These are phyloP conservation scores for Melastoma candidum DNA, from an alignment of 441 rosid genomes.

Conservation along the genomic window DNA sequence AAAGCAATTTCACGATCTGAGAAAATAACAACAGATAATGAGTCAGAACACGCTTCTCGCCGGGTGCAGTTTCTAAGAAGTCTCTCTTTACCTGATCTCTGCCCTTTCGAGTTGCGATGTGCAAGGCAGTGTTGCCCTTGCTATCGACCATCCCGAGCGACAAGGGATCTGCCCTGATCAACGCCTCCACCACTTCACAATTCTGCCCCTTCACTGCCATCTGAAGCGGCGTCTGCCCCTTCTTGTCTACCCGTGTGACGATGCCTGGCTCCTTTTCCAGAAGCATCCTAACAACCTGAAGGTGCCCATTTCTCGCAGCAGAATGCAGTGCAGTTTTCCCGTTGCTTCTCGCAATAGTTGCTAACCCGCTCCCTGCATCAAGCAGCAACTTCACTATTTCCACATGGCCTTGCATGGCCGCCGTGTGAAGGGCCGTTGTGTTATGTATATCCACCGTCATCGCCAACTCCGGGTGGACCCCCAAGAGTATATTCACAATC, in stretches of 20 bases:
- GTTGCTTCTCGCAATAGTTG: slow-evolving; percentile 71
- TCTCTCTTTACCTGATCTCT: slow-evolving; percentile 43
- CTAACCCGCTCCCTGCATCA: slow-evolving; percentile 58
- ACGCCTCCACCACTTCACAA: slow-evolving; percentile 50
- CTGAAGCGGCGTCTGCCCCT: slow-evolving; percentile 94
- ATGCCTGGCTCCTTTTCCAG: slow-evolving; percentile 47
- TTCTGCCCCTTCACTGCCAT: slow-evolving; percentile 92
- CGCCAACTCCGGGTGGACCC: slow-evolving; percentile 67
- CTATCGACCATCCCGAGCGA: slow-evolving; percentile 60
- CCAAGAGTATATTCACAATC: slow-evolving; percentile 49
- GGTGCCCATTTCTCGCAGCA: slow-evolving; percentile 81
- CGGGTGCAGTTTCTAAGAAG: background rate
- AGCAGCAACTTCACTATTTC: slow-evolving; percentile 52
- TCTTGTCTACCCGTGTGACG: slow-evolving; percentile 60
- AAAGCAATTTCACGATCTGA: slow-evolving; percentile 66
- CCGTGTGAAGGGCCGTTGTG: slow-evolving; percentile 77
- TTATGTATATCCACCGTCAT: slow-evolving; percentile 81
- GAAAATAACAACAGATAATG: slow-evolving; percentile 6
- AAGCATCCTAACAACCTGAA: slow-evolving; percentile 56
- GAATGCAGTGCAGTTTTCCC: slow-evolving; percentile 90
- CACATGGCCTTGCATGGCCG: slow-evolving; percentile 78
- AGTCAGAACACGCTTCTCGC: background rate
- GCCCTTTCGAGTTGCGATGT: slow-evolving; percentile 76
- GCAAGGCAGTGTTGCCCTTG: slow-evolving; percentile 75
- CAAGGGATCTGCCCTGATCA: slow-evolving; percentile 52